Evolutionary conservation across 495 filamentous ascomycete species (phyloP).

Genomic region (Daldinia decipiens): DNA sequence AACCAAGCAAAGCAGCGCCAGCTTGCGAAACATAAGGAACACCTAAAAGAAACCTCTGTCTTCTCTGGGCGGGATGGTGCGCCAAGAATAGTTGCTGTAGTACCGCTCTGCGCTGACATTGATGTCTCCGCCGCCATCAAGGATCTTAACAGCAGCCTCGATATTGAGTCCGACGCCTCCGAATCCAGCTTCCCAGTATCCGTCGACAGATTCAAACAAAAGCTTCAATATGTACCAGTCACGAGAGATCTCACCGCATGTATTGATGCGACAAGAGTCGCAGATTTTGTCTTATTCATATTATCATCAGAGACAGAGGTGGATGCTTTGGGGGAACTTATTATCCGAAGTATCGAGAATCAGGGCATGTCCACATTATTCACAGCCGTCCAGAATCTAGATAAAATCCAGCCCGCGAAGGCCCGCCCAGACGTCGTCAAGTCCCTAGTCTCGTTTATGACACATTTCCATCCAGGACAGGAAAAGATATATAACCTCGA

Average conservation of each 20-base stretch:
- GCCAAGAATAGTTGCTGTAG: constrained; percentile 88
- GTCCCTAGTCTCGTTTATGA: constrained; percentile 89
- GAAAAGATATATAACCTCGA: constrained; percentile 89
- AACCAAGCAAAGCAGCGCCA: constrained; percentile 93
- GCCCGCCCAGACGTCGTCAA: constrained; percentile 75
- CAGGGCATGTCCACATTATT: constrained; percentile 92
- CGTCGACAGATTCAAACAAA: constrained; percentile 93
- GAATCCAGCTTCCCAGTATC: constrained; percentile 69
- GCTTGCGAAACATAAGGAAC: constrained; percentile 80
- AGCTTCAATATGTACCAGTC: constrained; percentile 81
- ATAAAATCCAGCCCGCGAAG: constrained; percentile 81
- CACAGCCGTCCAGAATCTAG: constrained; percentile 80
- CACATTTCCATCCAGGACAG: constrained; percentile 88
- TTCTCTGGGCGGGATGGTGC: constrained; percentile 88
- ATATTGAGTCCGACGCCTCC: constrained; percentile 73
- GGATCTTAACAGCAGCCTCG: constrained; percentile 79
- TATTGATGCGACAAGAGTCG: constrained; percentile 85
- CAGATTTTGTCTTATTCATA: constrained; percentile 89
- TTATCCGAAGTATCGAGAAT: constrained; percentile 85
- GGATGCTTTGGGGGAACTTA: constrained; percentile 79
- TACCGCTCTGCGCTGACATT: constrained; percentile 80
- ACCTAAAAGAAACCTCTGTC: constrained; percentile 75
- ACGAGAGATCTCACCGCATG: constrained; percentile 75
- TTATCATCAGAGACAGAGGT: constrained; percentile 84
- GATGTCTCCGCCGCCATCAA: constrained; percentile 72